Conservation (phyloP, 345 rosid species). For the Populus ilicifolia region DNA sequence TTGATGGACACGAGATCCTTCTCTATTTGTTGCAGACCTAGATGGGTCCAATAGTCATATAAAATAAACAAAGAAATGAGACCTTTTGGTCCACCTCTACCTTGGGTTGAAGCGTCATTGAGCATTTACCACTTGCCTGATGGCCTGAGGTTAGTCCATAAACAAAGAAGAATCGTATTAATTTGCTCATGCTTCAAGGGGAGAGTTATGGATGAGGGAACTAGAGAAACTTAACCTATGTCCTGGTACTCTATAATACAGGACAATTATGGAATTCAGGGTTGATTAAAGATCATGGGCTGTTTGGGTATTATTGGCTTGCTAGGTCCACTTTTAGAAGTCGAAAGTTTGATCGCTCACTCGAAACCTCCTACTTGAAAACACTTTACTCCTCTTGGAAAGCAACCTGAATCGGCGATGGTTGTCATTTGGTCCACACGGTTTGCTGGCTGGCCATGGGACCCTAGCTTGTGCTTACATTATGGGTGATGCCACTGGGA, state of each 20-base stretch:
- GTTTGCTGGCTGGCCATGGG: constrained; percentile 31
- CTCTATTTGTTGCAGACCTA: neutral
- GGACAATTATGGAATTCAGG: too few species aligned
- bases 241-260: neutral
- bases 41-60: neutral
- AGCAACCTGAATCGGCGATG: constrained; percentile 6
- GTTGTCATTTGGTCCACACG: constrained; percentile 34
- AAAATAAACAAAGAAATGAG: too few species aligned
- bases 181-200: neutral
- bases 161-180: too few species aligned
- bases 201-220: neutral
- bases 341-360: neutral
- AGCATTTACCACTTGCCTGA: neutral
- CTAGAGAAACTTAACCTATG: neutral
- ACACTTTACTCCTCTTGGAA: neutral
- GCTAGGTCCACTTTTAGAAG: neutral
- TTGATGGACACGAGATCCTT: neutral
- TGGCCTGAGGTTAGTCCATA: neutral
- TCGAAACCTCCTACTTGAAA: neutral
- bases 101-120: constrained; percentile 7
- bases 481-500: neutral
- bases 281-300: too few species aligned
- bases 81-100: constrained; percentile 6
- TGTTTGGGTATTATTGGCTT: too few species aligned
- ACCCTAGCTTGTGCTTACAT: constrained; percentile 11